Base-by-base conservation (phyloP, 2,329 filamentous ascomycete genomes). In the Penicillium expansum region DNA sequence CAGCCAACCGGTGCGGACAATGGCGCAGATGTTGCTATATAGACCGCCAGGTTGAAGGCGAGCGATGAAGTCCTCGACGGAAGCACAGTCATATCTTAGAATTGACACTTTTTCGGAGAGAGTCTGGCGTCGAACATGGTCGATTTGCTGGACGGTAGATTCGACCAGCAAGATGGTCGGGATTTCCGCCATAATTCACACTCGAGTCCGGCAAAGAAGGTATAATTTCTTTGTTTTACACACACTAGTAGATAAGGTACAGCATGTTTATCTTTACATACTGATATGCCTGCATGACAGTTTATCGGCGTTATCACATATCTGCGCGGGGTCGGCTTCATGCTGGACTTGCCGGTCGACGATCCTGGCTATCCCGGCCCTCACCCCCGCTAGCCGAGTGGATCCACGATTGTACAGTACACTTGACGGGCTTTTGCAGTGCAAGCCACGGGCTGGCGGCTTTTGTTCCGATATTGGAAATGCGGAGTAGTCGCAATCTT, bases 1-100 rank as follows among this genome's bases (percentile, higher is more conserved):
- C 32, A 67, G 63, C 70, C 70, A 72, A 9, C 70, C 70, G 14
- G 64, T 68, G 18, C 70, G 64, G 18, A 71, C 47, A 30, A 73
- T 71, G 44, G 69, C 70, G 20, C 60, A 50, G 52, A 73, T 65
- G 5, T 63, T 57, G 18, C 61, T 59, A 55, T 71, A 72, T 14
- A 57, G 47, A 11, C 69, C 67, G 16, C 64, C 70, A 2, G 69
- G 70, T 55, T 59, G 43, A 8, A 73, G 63, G 5, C 64, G 63
- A 48, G 56, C 50, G 48, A 61, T 4, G 4, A 35, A 35, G 16
- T 16, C 33, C 3, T 35, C 33, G 14, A 35, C 33, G 7, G 33
- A 35, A 35, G 33, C 33, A 35, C 33, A 35, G 16, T 35, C 33
- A n/a, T 35, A n/a, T 35, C 7, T 35, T n/a, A 35, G 33, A n/a